Conservation (phyloP, 2,329 filamentous ascomycete genomes). For the Talaromyces sp. region DNA sequence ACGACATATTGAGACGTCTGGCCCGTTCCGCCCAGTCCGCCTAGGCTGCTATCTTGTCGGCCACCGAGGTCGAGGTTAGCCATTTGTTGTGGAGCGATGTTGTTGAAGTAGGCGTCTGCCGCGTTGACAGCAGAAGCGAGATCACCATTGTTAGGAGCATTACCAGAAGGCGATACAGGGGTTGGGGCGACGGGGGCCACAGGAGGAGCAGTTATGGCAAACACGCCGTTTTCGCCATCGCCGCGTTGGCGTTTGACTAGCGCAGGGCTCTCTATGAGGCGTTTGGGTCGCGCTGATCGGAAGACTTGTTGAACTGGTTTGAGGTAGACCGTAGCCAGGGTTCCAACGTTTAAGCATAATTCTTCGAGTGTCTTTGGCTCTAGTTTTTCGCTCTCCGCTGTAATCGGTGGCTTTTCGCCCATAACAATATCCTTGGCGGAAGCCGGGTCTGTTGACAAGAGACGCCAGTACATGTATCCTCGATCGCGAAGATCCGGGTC, state of each 20-base stretch:
- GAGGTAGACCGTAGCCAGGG: slow-evolving; percentile 92
- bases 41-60: slow-evolving; percentile 59
- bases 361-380: slow-evolving; percentile 90
- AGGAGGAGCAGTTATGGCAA: slow-evolving; percentile 36
- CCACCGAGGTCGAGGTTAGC: slow-evolving; percentile 65
- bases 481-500: slow-evolving; percentile 94
- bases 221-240: slow-evolving; percentile 25
- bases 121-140: slow-evolving; percentile 72
- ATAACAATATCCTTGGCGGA: slow-evolving; percentile 86
- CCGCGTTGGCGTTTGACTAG: slow-evolving; percentile 63
- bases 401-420: slow-evolving; percentile 95
- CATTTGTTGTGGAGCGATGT: slow-evolving; percentile 70
- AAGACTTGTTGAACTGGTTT: slow-evolving; percentile 98
- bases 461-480: slow-evolving; percentile 99
- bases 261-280: slow-evolving; percentile 76
- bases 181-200: slow-evolving; percentile 10
- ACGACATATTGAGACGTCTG: slow-evolving; percentile 59
- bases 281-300: slow-evolving; percentile 75
- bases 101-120: slow-evolving; percentile 85
- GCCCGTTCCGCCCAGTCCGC: slow-evolving; percentile 47
- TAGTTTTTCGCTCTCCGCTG: slow-evolving; percentile 89
- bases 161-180: neutral
- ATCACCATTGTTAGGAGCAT: slow-evolving; percentile 36
- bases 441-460: slow-evolving; percentile 86
- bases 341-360: slow-evolving; percentile 94